These are phyloP conservation scores for Yarrowia yakushimensis DNA, from an alignment of 805 yeast genomes.

Conservation along the genomic window DNA sequence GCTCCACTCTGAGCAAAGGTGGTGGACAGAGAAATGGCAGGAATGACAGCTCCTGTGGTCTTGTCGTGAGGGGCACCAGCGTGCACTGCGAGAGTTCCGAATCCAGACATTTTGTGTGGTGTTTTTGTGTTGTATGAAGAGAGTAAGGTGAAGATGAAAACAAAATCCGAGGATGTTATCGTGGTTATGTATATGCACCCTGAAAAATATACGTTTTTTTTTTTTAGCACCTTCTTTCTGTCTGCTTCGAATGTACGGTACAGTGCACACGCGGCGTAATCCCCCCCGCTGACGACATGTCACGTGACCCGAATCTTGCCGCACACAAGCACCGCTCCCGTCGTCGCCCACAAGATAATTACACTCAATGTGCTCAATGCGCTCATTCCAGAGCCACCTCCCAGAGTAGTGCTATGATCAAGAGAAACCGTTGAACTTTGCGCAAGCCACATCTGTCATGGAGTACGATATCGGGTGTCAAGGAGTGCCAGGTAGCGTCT, in stretches of 20 bases:
- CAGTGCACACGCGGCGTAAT: background rate
- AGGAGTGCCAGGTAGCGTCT: background rate
- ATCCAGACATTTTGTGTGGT: conserved; percentile 33
- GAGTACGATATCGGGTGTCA: background rate
- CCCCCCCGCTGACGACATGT: background rate
- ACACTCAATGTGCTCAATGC: too few relatives aligned
- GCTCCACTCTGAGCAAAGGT: conserved; percentile 81
- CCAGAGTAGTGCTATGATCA: too few relatives aligned
- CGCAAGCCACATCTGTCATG: background rate
- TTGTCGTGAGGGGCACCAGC: conserved; percentile 72
- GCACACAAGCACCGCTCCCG: too few relatives aligned
- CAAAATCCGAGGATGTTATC: too few relatives aligned
- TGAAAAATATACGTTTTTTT: too few relatives aligned
- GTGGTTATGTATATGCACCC: background rate
- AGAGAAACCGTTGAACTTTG: conserved; percentile 19
- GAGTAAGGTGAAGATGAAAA: too few relatives aligned
- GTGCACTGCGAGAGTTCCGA: conserved; percentile 81
- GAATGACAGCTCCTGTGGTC: conserved; percentile 80
- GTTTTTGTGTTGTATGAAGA: too few relatives aligned
- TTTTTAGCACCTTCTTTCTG: background rate
- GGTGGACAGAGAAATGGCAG: conserved; percentile 77
- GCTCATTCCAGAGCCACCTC: too few relatives aligned
- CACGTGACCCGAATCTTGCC: background rate
- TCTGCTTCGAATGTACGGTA: conserved; percentile 10
- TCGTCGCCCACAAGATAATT: too few relatives aligned